phyloP scores from a whole-genome alignment of 202 grass and related monocot genomes.

The Setaria italica region DNA sequence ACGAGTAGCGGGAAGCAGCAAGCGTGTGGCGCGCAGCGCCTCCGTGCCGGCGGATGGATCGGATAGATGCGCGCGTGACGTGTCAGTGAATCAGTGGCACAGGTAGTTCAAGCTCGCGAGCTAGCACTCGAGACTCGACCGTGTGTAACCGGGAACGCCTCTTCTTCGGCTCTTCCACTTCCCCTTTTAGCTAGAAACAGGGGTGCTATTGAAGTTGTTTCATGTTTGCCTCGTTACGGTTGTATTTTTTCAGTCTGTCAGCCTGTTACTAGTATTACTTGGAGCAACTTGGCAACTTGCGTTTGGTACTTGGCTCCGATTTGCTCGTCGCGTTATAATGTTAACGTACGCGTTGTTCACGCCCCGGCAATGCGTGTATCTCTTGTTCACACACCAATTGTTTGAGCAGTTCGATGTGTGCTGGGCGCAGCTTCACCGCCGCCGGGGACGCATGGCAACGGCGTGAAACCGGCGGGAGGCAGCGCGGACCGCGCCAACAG shows the following conservation, averaged over 20 bases:
- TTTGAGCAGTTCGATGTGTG: no score
- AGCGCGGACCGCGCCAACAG: no score
- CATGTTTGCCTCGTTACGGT: not conserved
- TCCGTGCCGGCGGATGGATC: not conserved
- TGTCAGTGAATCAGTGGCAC: not conserved
- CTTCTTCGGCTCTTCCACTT: not conserved
- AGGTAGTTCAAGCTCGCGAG: not conserved
- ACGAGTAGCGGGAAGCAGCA: slow-evolving; percentile 42
- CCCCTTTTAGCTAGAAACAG: not conserved
- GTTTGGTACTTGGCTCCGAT: not conserved
- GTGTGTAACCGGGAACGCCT: not conserved
- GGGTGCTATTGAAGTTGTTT: not conserved
- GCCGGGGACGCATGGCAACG: no score
- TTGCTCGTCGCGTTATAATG: not conserved
- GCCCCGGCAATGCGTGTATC: not conserved
- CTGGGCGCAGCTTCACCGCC: no score
- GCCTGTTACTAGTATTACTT: not conserved
- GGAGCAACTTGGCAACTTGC: not conserved
- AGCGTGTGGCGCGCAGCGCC: not conserved
- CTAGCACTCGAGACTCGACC: no score
- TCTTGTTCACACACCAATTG: no score
- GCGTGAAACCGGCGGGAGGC: no score
- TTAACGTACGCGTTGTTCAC: not conserved
- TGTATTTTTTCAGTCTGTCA: not conserved
- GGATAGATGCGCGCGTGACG: not conserved